Conservation (phyloP, 331 rosid species). For the Spiraea crenata region DNA sequence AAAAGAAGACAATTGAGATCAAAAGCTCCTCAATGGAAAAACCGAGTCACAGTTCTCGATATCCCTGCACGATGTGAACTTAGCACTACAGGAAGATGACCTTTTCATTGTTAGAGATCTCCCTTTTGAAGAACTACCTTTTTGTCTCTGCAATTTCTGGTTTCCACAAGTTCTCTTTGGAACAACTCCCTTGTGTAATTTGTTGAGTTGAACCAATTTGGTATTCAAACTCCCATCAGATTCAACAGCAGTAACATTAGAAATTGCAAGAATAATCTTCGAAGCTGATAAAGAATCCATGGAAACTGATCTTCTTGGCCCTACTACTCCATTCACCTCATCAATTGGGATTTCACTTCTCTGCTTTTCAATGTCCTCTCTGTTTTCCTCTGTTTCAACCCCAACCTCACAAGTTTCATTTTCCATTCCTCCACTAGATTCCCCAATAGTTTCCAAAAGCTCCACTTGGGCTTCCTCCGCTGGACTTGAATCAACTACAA, state of each 20-base stretch:
- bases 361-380: slow-evolving; percentile 18
- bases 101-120: slow-evolving; percentile 27
- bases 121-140: slow-evolving; percentile 25
- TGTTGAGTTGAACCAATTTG: background rate
- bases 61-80: slow-evolving; percentile 19
- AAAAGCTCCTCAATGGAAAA: slow-evolving; percentile 9
- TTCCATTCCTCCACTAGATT: slow-evolving; percentile 19
- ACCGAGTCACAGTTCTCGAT: slow-evolving; percentile 13
- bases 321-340: background rate
- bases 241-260: slow-evolving; percentile 14
- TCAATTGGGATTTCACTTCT: slow-evolving; percentile 19
- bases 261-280: slow-evolving; percentile 32
- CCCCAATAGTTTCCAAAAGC: slow-evolving; percentile 17
- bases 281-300: slow-evolving; percentile 49
- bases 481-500: slow-evolving; percentile 14
- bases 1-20: background rate
- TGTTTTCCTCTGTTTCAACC: slow-evolving; percentile 9
- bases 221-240: slow-evolving; percentile 22
- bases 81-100: slow-evolving; percentile 41
- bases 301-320: slow-evolving; percentile 53
- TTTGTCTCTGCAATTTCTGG: slow-evolving; percentile 6
- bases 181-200: background rate
- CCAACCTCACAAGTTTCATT: slow-evolving; percentile 21
- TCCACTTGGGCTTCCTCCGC: slow-evolving; percentile 29
- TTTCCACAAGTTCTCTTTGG: slow-evolving; percentile 13